Percentiles rank a stretch among this genome's conserved stretches.
Conservation (phyloP, 305 asterid species). For the Fraxinus sp. region DNA sequence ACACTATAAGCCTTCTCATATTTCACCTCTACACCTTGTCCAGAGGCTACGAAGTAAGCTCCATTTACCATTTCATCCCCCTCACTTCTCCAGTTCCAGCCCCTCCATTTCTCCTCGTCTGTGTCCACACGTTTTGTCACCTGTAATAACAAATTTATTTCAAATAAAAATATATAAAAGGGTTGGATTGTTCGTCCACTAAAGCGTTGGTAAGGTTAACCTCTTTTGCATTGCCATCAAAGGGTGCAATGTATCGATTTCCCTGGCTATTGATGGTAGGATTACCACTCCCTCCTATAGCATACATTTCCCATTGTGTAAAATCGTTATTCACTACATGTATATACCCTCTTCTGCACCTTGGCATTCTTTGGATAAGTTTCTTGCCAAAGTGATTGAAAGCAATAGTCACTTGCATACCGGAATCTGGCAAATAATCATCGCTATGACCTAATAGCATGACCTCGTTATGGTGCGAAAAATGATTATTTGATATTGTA, state of each 20-base stretch:
- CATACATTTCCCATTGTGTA: constrained; percentile 97
- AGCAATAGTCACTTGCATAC: constrained; percentile 95
- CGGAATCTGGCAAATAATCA: constrained; percentile 74
- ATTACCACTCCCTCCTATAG: constrained; percentile 88
- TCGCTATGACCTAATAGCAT: constrained; percentile 88
- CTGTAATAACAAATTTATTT: constrained; percentile 29
- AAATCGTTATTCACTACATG: constrained; percentile 91
- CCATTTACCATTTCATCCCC: constrained; percentile 90
- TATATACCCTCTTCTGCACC: constrained; percentile 88
- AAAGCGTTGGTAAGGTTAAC: constrained; percentile 24
- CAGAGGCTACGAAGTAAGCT: constrained; percentile 87
- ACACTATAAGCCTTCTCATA: constrained; percentile 93
- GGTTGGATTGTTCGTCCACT: background rate
- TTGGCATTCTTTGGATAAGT: constrained; percentile 87
- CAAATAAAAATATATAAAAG: background rate
- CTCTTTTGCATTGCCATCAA: constrained; percentile 82
- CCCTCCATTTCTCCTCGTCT: constrained; percentile 59
- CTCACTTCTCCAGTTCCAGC: constrained; percentile 98
- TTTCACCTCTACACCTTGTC: constrained; percentile 72
- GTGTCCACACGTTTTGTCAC: constrained; percentile 83
- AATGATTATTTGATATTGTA: constrained; percentile 75
- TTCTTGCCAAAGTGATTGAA: constrained; percentile 74
- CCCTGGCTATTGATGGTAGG: constrained; percentile 97
- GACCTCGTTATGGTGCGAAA: constrained; percentile 86
- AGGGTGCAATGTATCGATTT: constrained; percentile 83